Evolutionary conservation across 2,329 filamentous ascomycete species (phyloP).

Genomic region (Alternaria longipes): DNA sequence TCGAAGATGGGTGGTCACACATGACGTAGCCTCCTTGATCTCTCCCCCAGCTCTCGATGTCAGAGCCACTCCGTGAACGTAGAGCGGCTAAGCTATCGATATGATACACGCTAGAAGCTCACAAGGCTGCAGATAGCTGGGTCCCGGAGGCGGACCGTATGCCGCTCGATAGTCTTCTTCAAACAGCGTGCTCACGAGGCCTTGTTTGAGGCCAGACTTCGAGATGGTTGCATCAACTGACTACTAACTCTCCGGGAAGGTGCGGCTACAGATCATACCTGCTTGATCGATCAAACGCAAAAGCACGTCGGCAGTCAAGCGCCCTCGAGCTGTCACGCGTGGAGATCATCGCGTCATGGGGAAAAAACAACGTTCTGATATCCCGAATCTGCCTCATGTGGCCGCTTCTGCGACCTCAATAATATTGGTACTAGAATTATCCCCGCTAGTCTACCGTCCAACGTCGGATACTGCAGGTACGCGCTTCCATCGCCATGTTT

Average conservation of each 20-base stretch:
- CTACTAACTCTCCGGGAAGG: background rate
- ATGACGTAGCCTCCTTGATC: constrained; percentile 12
- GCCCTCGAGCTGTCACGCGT: background rate
- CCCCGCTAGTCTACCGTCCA: constrained; percentile 1
- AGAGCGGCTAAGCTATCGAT: constrained; percentile 2
- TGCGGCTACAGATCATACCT: constrained; percentile 1
- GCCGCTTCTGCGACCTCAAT: constrained; percentile 15
- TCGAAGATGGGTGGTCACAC: background rate
- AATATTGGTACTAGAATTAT: background rate
- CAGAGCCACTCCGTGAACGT: constrained; percentile 1
- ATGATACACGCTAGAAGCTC: constrained; percentile 6
- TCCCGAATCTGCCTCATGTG: constrained; percentile 1
- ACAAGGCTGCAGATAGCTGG: background rate
- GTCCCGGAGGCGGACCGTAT: constrained; percentile 4
- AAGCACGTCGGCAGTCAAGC: background rate
- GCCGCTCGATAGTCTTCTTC: constrained; percentile 4
- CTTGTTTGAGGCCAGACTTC: constrained; percentile 2
- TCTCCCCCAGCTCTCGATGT: constrained; percentile 1
- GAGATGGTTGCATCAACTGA: background rate
- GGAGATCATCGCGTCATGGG: background rate
- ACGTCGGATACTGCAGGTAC: constrained; percentile 16
- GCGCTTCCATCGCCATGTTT: constrained; percentile 4
- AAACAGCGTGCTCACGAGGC: background rate
- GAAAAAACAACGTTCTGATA: constrained; percentile 5
- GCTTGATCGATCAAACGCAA: constrained; percentile 1